Percentiles rank a stretch among this genome's conserved stretches.
These are phyloP conservation scores for Euphorbia peplus DNA, from an alignment of 345 rosid species.

Conservation along the genomic window DNA sequence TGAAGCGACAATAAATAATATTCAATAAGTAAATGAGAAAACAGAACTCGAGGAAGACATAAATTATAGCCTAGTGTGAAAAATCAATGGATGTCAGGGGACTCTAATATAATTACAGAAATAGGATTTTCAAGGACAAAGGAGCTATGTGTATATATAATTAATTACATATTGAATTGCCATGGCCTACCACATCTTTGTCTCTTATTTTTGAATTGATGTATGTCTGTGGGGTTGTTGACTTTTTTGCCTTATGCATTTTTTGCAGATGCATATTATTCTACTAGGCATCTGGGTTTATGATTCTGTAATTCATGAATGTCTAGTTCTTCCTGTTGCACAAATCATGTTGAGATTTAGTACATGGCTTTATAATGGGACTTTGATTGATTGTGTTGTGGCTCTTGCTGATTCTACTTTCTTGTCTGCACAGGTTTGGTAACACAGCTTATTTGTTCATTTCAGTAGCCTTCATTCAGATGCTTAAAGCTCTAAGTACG, in stretches of 20 bases:
- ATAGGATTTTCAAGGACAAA: too few relatives aligned
- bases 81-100: too few relatives aligned
- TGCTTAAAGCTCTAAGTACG: conserved; percentile 98
- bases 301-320: neutral
- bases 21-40: too few relatives aligned
- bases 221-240: neutral
- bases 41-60: too few relatives aligned
- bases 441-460: conserved; percentile 91
- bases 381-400: neutral
- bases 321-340: neutral
- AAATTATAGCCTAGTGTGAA: too few relatives aligned
- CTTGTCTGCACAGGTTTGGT: conserved; percentile 66
- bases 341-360: neutral
- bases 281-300: neutral
- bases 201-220: neutral
- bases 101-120: too few relatives aligned
- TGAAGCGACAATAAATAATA: too few relatives aligned
- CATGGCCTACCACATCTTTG: too few relatives aligned
- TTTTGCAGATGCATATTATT: neutral
- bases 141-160: too few relatives aligned
- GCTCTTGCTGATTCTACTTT: conserved; percentile 3
- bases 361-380: neutral
- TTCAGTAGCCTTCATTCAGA: conserved; percentile 96
- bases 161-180: too few relatives aligned
- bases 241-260: neutral